These are phyloP conservation scores for Xylaria sp. DNA, from an alignment of 2,329 filamentous ascomycete species.

Conservation along the genomic window DNA sequence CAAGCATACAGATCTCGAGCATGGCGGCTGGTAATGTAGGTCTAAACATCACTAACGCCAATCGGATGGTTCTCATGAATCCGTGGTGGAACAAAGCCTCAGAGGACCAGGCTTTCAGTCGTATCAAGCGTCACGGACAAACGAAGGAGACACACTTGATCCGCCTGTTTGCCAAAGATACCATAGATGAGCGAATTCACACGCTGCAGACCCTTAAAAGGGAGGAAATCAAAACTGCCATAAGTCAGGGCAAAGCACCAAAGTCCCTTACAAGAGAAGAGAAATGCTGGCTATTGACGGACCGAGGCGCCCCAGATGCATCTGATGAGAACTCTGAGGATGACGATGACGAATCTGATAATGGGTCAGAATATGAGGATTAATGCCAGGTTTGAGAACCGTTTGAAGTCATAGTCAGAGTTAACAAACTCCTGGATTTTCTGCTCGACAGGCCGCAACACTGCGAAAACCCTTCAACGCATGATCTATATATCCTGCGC, in stretches of 20 bases:
- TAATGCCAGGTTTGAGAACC: background rate
- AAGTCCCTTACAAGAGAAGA: slow-evolving; percentile 9
- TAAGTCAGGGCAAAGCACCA: slow-evolving; percentile 7
- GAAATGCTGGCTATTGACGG: slow-evolving; percentile 11
- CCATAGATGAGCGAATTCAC: slow-evolving; percentile 19
- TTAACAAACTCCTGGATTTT: background rate
- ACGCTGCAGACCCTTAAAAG: slow-evolving; percentile 3
- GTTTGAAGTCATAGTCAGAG: background rate
- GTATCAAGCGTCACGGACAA: slow-evolving; percentile 71
- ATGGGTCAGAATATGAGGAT: background rate
- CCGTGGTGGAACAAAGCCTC: slow-evolving; percentile 66
- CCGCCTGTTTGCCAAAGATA: slow-evolving; percentile 51
- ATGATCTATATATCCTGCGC: background rate
- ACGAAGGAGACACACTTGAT: slow-evolving; percentile 62
- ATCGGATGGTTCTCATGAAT: slow-evolving; percentile 61
- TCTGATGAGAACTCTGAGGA: background rate
- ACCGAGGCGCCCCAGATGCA: background rate
- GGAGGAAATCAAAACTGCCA: slow-evolving; percentile 3
- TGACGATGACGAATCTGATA: background rate
- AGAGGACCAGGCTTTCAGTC: slow-evolving; percentile 65
- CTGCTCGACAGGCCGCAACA: background rate
- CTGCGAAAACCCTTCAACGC: background rate
- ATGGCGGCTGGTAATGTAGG: slow-evolving; percentile 45
- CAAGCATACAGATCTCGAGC: slow-evolving; percentile 41
- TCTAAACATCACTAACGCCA: slow-evolving; percentile 51